Percentiles rank a stretch among this genome's conserved stretches.
Conservation (phyloP, 345 rosid species). For the Citrus inodora region DNA sequence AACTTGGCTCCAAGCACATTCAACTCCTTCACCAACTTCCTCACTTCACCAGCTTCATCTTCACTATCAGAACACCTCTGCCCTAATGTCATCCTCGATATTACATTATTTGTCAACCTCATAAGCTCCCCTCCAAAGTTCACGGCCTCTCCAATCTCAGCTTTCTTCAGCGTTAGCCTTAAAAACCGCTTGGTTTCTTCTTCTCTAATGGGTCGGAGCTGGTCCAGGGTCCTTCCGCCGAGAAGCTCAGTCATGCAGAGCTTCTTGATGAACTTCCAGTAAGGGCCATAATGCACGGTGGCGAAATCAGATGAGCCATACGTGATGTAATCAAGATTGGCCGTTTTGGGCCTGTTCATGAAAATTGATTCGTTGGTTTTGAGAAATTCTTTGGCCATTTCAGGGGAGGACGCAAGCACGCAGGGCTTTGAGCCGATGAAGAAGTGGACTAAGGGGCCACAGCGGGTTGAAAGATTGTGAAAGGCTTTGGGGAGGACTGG, state of each 20-base stretch:
- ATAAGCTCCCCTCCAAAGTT: conserved; percentile 49
- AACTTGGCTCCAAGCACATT: conserved; percentile 48
- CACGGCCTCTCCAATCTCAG: conserved; percentile 34
- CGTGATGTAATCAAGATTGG: conserved; percentile 66
- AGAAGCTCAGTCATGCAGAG: conserved; percentile 68
- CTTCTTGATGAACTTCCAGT: conserved; percentile 82
- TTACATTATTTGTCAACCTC: conserved; percentile 55
- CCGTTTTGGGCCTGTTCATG: conserved; percentile 47
- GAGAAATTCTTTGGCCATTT: conserved; percentile 56
- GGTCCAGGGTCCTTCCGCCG: conserved; percentile 46
- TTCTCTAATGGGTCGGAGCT: conserved; percentile 34
- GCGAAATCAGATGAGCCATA: conserved; percentile 73
- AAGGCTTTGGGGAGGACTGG: conserved; percentile 63
- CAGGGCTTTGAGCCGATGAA: conserved; percentile 70
- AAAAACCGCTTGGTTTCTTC: conserved; percentile 48
- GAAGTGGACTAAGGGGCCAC: conserved; percentile 63
- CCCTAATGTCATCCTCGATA: conserved; percentile 58
- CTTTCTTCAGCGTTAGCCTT: conserved; percentile 28
- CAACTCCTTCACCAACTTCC: conserved; percentile 58
- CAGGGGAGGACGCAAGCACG: conserved; percentile 51
- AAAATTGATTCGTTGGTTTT: conserved; percentile 56
- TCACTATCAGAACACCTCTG: conserved; percentile 39
- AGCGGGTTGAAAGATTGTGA: conserved; percentile 51
- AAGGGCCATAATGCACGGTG: conserved; percentile 55
- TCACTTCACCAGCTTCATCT: conserved; percentile 41